Evolutionary conservation across 2,329 filamentous ascomycete genomes (phyloP).

Genomic region (Fusarium sororula): DNA sequence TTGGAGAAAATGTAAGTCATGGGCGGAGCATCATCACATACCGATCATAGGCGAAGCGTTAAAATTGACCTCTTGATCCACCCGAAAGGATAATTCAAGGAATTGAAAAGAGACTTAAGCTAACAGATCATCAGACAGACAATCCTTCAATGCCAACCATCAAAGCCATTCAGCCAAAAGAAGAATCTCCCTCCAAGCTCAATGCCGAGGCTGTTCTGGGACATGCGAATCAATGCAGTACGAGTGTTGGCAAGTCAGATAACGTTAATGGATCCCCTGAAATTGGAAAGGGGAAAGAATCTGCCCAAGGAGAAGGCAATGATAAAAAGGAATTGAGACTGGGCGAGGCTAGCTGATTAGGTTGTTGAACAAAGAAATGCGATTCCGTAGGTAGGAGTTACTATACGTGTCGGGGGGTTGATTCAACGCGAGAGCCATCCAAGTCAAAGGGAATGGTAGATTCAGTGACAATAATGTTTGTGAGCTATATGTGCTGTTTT

Average conservation of each 20-base stretch:
- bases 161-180: neutral
- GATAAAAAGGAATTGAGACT: neutral
- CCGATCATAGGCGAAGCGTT: neutral
- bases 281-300: neutral
- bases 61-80: neutral
- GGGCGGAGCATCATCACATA: neutral
- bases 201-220: neutral
- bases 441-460: no score
- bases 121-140: neutral
- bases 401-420: no score
- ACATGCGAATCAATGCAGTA: neutral
- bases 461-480: no score
- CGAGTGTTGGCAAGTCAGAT: neutral
- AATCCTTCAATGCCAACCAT: neutral
- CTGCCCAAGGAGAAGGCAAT: neutral
- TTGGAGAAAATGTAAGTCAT: neutral
- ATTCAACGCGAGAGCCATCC: no score
- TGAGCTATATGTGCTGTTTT: rapidly evolving
- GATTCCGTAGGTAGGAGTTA: rapidly evolving
- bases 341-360: neutral
- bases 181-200: neutral
- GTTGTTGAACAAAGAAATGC: neutral
- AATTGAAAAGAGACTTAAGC: neutral
- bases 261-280: no score
- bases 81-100: neutral